These are phyloP conservation scores for Breviolum minutum DNA, from an alignment of 73 alveolate genomes.

Conservation along the genomic window DNA sequence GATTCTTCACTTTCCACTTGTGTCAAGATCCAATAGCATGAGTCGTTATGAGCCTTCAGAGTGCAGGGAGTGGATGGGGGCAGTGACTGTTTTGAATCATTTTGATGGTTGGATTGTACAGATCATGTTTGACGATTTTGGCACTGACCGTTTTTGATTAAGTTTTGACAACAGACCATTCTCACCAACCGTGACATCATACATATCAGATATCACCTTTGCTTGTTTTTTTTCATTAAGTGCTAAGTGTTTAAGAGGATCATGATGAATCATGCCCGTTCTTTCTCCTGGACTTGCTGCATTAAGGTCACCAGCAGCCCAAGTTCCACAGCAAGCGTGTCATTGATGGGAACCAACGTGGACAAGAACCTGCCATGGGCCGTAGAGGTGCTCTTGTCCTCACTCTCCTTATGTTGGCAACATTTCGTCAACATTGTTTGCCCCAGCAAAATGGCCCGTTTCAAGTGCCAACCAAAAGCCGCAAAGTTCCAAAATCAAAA, in stretches of 20 bases:
- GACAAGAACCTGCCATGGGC: constrained; percentile 60
- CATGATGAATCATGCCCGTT: not conserved
- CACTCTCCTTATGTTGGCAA: too few species aligned
- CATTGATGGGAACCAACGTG: constrained; percentile 49
- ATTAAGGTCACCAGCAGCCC: constrained; percentile 26
- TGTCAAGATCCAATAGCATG: too few species aligned
- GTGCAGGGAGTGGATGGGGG: not conserved
- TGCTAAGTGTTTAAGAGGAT: not conserved
- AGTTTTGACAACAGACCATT: not conserved
- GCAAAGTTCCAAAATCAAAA: not conserved
- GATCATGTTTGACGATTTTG: too few species aligned
- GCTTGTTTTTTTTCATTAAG: not conserved
- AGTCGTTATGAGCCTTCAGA: too few species aligned
- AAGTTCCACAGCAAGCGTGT: constrained; percentile 52
- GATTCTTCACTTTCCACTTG: too few species aligned
- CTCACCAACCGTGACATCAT: not conserved
- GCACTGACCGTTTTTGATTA: not conserved
- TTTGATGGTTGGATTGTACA: too few species aligned
- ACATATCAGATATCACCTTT: not conserved
- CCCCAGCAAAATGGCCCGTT: too few species aligned
- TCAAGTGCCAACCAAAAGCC: not conserved
- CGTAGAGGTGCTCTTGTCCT: not conserved
- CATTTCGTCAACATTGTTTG: too few species aligned
- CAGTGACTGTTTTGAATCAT: too few species aligned
- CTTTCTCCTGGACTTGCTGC: not conserved